phyloP scores from a whole-genome alignment of 2,329 filamentous ascomycete species.

The Diaporthe vexans region DNA sequence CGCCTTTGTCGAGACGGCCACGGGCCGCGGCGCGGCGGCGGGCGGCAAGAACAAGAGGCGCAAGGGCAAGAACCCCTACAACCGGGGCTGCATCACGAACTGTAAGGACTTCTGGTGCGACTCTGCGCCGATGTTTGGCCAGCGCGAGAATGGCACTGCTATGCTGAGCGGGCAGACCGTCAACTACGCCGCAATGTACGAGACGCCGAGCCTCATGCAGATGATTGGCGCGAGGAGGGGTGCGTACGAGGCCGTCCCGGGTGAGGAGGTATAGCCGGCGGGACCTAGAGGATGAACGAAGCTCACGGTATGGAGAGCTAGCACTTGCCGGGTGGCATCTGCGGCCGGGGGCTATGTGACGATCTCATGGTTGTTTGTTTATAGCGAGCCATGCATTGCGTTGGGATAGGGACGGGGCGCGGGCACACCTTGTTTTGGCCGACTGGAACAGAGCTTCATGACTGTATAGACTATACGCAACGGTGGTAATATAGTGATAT shows the following conservation, averaged over 20 bases:
- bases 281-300: not conserved
- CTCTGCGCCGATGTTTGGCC: conserved; percentile 83
- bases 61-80: conserved; percentile 84
- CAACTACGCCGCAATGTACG: conserved; percentile 92
- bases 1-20: conserved; percentile 92
- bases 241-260: conserved; percentile 75
- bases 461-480: conserved; percentile 28
- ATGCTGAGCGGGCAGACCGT: conserved; percentile 83
- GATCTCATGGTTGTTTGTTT: conserved; percentile 31
- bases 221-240: conserved; percentile 56
- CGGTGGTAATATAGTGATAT: conserved; percentile 3
- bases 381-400: conserved; percentile 40
- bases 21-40: conserved; percentile 80
- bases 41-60: conserved; percentile 63
- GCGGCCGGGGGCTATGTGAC: not conserved
- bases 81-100: conserved; percentile 84
- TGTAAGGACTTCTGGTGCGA: conserved; percentile 98
- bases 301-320: no score
- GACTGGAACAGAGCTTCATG: conserved; percentile 23
- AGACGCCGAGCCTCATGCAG: conserved; percentile 81
- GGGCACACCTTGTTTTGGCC: not conserved
- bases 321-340: not conserved
- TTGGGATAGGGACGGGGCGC: not conserved
- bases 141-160: conserved; percentile 79
- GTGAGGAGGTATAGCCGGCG: conserved; percentile 64